These are phyloP conservation scores for Blastocrithidia nonstop DNA, from an alignment of 208 protist species.

Conservation along the genomic window DNA sequence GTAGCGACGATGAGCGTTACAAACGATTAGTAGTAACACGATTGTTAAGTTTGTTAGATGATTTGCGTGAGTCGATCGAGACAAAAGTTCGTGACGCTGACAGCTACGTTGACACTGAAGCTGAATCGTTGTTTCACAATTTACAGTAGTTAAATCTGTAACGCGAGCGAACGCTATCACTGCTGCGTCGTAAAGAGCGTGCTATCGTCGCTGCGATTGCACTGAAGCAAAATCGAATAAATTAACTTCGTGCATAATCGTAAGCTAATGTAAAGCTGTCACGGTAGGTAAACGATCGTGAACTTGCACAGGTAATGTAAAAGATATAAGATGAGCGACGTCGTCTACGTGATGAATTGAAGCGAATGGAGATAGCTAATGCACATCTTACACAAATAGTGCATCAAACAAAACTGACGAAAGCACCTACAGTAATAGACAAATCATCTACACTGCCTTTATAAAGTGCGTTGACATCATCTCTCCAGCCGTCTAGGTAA, in stretches of 20 bases:
- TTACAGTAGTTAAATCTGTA: slow-evolving; percentile 65
- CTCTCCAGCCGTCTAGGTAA: slow-evolving; percentile 12
- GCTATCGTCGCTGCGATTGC: slow-evolving; percentile 41
- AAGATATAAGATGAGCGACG: slow-evolving; percentile 53
- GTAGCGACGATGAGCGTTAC: slow-evolving; percentile 13
- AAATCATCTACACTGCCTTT: background rate
- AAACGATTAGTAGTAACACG: slow-evolving; percentile 45
- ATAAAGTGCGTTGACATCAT: background rate
- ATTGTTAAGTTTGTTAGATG: slow-evolving; percentile 63
- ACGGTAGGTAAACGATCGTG: slow-evolving; percentile 26
- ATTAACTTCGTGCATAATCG: slow-evolving; percentile 39
- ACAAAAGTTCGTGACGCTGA: slow-evolving; percentile 31
- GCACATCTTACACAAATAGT: slow-evolving; percentile 24
- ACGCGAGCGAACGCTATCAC: slow-evolving; percentile 36
- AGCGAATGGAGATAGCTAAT: slow-evolving; percentile 42
- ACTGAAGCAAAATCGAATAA: slow-evolving; percentile 50
- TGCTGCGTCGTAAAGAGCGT: slow-evolving; percentile 47
- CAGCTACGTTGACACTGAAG: slow-evolving; percentile 26
- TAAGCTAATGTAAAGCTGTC: slow-evolving; percentile 23
- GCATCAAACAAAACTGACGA: slow-evolving; percentile 33
- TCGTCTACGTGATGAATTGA: slow-evolving; percentile 36
- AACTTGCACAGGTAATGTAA: slow-evolving; percentile 23
- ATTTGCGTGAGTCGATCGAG: slow-evolving; percentile 39
- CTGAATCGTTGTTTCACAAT: slow-evolving; percentile 49
- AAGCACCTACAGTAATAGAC: slow-evolving; percentile 6